Evolutionary conservation across 2,329 filamentous ascomycete genomes (phyloP), one percentile per base, ranked within the genome.

Genomic region (Cercospora zeina): DNA sequence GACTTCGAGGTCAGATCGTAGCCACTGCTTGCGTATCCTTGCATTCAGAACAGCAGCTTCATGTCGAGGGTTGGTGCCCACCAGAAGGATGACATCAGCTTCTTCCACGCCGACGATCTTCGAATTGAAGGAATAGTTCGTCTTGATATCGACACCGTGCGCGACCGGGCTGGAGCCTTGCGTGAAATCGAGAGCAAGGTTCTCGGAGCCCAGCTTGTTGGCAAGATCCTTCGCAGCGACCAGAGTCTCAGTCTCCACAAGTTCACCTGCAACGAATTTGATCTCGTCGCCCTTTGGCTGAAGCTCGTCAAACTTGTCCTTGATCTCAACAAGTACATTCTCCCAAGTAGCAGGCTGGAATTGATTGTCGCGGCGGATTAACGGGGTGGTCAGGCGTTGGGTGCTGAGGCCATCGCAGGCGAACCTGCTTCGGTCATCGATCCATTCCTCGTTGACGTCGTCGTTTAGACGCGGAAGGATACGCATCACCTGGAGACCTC

Each of bases 381-480:
- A 81, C 45, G 95, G 95, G 68, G 93, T 95, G 36, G 95, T 97
- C 61, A 99, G 83, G 74, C 95, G 87, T 79, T 99, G 95, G 51
- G 93, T 97, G 85, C 93, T 96, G 68, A 99, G 83, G 54, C 95
- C 95, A 76, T 99, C 95, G 76, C 93, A 96, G 45, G 95, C 93
- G 76, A 97, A 99, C 68, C 95, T 87, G 42, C 91, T 88, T 84
- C 97, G 99, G 82, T 99, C 95, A 79, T 97, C 95, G 77, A 99
- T 97, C 95, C 95, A 99, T 79, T 99, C 95, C 81, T 99, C 95
- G 77, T 99, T 99, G 72, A 99, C 87, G 72, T 97, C 93, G 75
- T 99, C 95, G 76, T 99, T 99, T 65, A 99, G 83, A 71, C 95
- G 87, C 63, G 95, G 95, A 14, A 97, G 76, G 64, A 99, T 84